Base-by-base conservation (phyloP, 2,329 filamentous ascomycete genomes). In the Aureobasidium subglaciale region DNA sequence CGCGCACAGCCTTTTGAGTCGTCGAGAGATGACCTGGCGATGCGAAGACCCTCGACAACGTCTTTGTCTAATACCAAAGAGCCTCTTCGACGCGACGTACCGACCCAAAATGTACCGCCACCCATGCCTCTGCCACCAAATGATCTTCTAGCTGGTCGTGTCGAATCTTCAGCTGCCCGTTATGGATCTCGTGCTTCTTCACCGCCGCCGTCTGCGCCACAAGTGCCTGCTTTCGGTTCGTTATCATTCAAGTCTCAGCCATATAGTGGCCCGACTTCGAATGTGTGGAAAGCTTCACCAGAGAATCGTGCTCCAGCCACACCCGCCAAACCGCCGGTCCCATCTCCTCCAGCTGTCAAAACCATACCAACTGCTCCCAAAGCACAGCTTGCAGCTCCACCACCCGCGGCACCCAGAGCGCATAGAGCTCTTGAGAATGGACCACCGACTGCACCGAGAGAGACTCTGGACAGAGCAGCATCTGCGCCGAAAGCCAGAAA, bases 161-260 rank as follows among this genome's bases (percentile, higher is more conserved):
- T 70, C 35, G 75, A 77, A 57, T 69, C 72, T 7, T 74, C 73
- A 2, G 67, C 69, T 58, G 74, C 76, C 59, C 69, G 73, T 37
- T 76, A 76, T 63, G 71, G 69, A 35, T 71, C 72, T 45, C 73
- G 75, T 54, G 68, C 71, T n/a, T 68, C 70, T 49, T 78, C 77
- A 16, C 78, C 78, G 10, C 77, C 78, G 34, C 78, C 77, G 25
- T 76, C 78, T 59, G 77, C 78, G 24, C 75, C 75, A 15, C 71
- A 74, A 52, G 78, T 82, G 13, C 79, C 79, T 24, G 78, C 78
- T n/a, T 82, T 81, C 65, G 75, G 75, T 25, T 75, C 73, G 55
- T 65, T 72, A 34, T 55, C 57, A 2, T 56, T 59, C 50, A 59
- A 56, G 34, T 54, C 57, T 15, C 30, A 56, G 10, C 34, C 49